Percentiles rank a stretch among this genome's conserved stretches.
These are phyloP conservation scores for Neocucurbitaria cava DNA, from an alignment of 2,329 filamentous ascomycete species.

Conservation along the genomic window DNA sequence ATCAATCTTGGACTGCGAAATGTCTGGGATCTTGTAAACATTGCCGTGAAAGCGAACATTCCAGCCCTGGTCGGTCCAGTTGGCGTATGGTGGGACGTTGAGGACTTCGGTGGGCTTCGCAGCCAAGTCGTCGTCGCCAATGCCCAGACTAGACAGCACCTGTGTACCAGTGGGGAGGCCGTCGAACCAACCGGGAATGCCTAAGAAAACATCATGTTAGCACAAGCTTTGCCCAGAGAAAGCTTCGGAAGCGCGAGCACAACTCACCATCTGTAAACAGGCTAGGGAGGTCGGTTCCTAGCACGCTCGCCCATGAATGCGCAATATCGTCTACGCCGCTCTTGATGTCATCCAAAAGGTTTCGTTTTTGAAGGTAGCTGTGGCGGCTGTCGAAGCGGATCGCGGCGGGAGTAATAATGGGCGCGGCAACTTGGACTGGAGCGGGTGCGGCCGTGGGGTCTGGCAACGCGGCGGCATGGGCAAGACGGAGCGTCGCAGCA, in stretches of 20 bases:
- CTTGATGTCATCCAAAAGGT: constrained; percentile 43
- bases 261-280: constrained; percentile 47
- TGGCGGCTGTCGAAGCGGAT: constrained; percentile 40
- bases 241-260: not conserved
- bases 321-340: constrained; percentile 39
- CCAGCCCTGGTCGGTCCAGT: constrained; percentile 81
- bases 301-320: constrained; percentile 41
- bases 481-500: constrained; percentile 25
- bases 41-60: constrained; percentile 79
- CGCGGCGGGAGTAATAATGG: constrained; percentile 43
- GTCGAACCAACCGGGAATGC: constrained; percentile 70
- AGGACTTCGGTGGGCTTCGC: constrained; percentile 73
- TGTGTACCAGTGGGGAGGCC: constrained; percentile 67
- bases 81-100: constrained; percentile 72
- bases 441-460: constrained; percentile 41
- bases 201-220: constrained; percentile 26
- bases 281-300: constrained; percentile 45
- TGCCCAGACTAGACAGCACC: constrained; percentile 67
- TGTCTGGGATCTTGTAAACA: constrained; percentile 79
- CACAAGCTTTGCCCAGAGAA: constrained; percentile 25
- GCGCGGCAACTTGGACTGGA: constrained; percentile 36
- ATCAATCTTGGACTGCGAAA: constrained; percentile 69
- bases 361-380: constrained; percentile 42
- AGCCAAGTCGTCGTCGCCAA: constrained; percentile 67
- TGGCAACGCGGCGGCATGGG: constrained; percentile 38